Conservation (phyloP, 192 early-diverging fungal genomes). For the Entomortierella chlamydospora region DNA sequence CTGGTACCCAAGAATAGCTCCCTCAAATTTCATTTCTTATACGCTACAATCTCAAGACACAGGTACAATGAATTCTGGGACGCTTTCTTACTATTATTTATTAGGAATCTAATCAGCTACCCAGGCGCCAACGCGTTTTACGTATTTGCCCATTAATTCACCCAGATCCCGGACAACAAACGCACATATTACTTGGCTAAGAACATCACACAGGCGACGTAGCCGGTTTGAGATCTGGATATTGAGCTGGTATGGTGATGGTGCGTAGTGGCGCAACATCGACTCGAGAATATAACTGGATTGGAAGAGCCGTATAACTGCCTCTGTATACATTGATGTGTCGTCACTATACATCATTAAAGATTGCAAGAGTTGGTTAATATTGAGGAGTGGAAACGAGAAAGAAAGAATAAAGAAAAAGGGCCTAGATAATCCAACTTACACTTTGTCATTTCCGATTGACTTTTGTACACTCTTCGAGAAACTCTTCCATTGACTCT, state of each 20-base stretch:
- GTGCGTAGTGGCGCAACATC: slow-evolving; percentile 40
- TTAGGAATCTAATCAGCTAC: slow-evolving; percentile 37
- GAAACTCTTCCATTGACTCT: slow-evolving; percentile 55
- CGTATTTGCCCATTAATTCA: slow-evolving; percentile 58
- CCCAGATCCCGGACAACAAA: slow-evolving; percentile 59
- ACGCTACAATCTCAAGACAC: too few relatives aligned
- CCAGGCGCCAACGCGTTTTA: slow-evolving; percentile 58
- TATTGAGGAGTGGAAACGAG: not conserved
- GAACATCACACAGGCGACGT: slow-evolving; percentile 53
- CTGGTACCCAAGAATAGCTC: too few relatives aligned
- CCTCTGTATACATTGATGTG: slow-evolving; percentile 39
- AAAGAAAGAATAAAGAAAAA: too few relatives aligned
- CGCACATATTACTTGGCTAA: slow-evolving; percentile 56
- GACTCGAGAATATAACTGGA: slow-evolving; percentile 44
- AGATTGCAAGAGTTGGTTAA: too few relatives aligned
- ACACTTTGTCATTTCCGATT: slow-evolving; percentile 53
- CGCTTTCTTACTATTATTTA: too few relatives aligned
- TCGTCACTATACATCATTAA: slow-evolving; percentile 32
- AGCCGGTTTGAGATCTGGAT: slow-evolving; percentile 49
- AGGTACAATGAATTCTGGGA: too few relatives aligned
- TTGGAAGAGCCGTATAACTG: slow-evolving; percentile 32
- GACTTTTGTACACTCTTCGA: slow-evolving; percentile 58
- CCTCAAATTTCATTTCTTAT: too few relatives aligned
- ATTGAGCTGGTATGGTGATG: slow-evolving; percentile 44
- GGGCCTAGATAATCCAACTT: too few relatives aligned